Base-by-base conservation (phyloP, 768 basidiomycete species). In the Panus rudis region DNA sequence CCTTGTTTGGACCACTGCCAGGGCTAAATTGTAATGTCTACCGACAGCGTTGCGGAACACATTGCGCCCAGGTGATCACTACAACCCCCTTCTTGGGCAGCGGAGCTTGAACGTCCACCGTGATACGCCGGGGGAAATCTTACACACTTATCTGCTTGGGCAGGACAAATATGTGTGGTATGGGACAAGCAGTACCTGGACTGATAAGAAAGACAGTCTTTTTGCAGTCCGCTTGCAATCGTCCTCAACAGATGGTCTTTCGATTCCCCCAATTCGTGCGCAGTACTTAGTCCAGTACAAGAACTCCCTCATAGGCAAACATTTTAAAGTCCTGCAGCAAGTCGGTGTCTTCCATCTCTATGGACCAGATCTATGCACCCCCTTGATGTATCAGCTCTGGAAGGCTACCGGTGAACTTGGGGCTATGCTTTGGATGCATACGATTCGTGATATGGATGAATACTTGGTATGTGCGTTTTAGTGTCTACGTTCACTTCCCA, bases 121-220 rank as follows among this genome's bases (percentile, higher is more conserved):
- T n/a, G 40, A 41, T 19, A 41, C 40, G 21, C 25, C 28, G 6
- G 40, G 69, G 6, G 70, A 74, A 54, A 54, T 72, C 6, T 62
- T 75, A 1, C 71, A 75, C 44, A 70, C 68, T 1, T 57, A 68
- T 23, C 55, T 72, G 1, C 61, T 73, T 13, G 71, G 72, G 0
- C 42, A 67, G 23, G 57, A 63, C 22, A 73, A 72, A 46, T 73
- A 72, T 52, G 24, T 60, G 0, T 75, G 70, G 71, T 61, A 66
- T 47, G 44, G 45, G 6, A 54, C 60, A 0, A 58, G 65, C 39
- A 61, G 57, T 4, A n/a, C 44, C 3, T 67, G 64, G 65, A 61
- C 50, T 6, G 41, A 48, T 2, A 44, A 39, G 4, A 47, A 63
- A 20, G 52, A 65, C 34, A 45, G 49, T 6, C 38, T 53, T 0